Evolutionary conservation across 768 basidiomycete genomes (phyloP).

Genomic region (Leccinum uliginosum): DNA sequence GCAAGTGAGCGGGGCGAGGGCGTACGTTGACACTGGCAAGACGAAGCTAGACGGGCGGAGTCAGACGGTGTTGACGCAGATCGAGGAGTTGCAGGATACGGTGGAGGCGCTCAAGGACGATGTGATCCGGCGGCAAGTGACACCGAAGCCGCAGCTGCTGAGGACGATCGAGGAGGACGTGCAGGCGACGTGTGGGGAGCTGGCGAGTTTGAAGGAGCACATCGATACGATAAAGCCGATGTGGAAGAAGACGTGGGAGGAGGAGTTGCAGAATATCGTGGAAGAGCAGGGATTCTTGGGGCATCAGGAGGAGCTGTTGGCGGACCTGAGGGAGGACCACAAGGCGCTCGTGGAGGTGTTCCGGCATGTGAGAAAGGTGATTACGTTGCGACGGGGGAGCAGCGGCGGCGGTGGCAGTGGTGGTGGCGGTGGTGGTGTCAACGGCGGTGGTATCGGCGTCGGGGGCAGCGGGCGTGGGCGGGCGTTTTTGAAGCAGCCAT

Average conservation of each 20-base stretch:
- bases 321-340: conserved; percentile 87
- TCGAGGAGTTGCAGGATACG: conserved; percentile 89
- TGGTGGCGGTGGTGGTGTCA: background rate
- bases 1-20: conserved; percentile 80
- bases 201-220: conserved; percentile 76
- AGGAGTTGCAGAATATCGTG: conserved; percentile 92
- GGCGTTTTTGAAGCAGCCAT: conserved; percentile 52
- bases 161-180: conserved; percentile 72
- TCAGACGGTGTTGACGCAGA: conserved; percentile 85
- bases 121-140: conserved; percentile 82
- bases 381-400: conserved; percentile 44
- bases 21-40: conserved; percentile 89
- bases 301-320: conserved; percentile 88
- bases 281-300: conserved; percentile 94
- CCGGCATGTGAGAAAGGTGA: conserved; percentile 88
- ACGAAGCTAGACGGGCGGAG: conserved; percentile 84
- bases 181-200: conserved; percentile 56
- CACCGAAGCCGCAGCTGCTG: conserved; percentile 72
- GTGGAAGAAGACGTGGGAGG: conserved; percentile 99
- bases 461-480: conserved; percentile 37
- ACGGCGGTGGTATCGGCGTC: conserved; percentile 40
- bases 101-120: conserved; percentile 89
- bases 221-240: conserved; percentile 88
- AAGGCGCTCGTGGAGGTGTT: conserved; percentile 86
- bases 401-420: background rate